Base-by-base conservation (phyloP, 1,139 yeast genomes). In the Taphrina communis region DNA sequence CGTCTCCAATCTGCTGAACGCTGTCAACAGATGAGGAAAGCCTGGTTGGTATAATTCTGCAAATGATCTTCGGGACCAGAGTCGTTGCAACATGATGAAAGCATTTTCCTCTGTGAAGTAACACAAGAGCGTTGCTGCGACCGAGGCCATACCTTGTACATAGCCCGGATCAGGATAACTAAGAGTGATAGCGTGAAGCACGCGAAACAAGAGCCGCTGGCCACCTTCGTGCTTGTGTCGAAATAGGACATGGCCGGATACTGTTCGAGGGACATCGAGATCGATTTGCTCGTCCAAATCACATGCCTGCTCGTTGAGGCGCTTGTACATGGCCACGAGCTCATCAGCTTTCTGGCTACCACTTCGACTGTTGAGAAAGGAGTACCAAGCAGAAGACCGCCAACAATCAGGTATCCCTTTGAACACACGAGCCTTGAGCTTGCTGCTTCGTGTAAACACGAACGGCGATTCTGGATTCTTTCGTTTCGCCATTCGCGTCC, bases 341-440 rank as follows among this genome's bases (percentile, higher is more conserved):
- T 46, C 52, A 52, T 11, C 31, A 52, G 65, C 42, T 12, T 57
- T 41, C 7, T 66, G 58, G 25, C 62, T 62, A 19, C 70, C 69
- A 21, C 50, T 35, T 69, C 65, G 65, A 36, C 66, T 67, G 19
- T 36, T 42, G n/a, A 69, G 44, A 31, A 70, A 48, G 4, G 71
- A 66, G 25, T 42, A 50, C 71, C 71, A 71, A 4, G 69, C 72
- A 11, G 56, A 46, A 1, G 72, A 62, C 11, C 75, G 67, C 75
- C 75, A 73, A 17, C 74, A 71, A 67, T 73, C 75, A 19, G 75
- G 75, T 25, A 73, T 69, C 19, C 75, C 75, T 60, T 73, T 73
- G 53, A 63, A 69, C 14, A 70, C 67, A 12, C 74, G 65, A 25
- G 57, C 25, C 14, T 35, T 46, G 12, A 72, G 69, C 57, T 66